Base-by-base conservation (phyloP, 441 rosid genomes). In the Erodium moschatum region DNA sequence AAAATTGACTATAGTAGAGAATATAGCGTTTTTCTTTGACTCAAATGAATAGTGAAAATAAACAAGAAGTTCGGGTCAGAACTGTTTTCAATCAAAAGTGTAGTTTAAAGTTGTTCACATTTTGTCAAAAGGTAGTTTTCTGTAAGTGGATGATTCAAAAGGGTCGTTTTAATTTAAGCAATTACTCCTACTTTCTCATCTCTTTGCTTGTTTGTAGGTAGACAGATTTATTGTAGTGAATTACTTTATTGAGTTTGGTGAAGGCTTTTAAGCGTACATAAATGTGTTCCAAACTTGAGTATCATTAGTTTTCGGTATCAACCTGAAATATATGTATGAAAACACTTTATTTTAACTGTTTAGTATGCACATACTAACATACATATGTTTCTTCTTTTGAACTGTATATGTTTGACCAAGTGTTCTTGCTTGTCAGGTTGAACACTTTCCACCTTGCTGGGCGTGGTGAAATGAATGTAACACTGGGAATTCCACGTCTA, bases 381-480 rank as follows among this genome's bases (percentile, higher is more conserved):
- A 3, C 56, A 48, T 48, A 13, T 48, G 11, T 65, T 35, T 63
- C 24, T 40, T 40, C 5, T 65, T 4, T 19, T 40, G 19, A 40
- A 7, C 20, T 35, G 4, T n/a, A 65, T n/a, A 27, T 35, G 35
- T 63, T 19, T 63, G 27, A 13, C 33, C 8, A 48, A 64, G 12
- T 6, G 19, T 42, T 64, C 44, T 40, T 70, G 42, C 68, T 73
- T 76, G n/a, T 66, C 88, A 95, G 99, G 80, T 73, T 95, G 80
- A 92, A 95, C 77, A 95, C 99, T 74, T 95, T 95, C 81, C 99
- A 95, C 86, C 97, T 92, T 77, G 99, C 99, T 74, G 99, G 99
- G 54, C 84, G 99, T 75, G 99, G 99, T 80, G 99, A 92, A 84
- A 89, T 89, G 97, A 92, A 95, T 79, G 99, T 95, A 69, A 92